Evolutionary conservation across 2,329 filamentous ascomycete genomes (phyloP), one percentile per base, ranked within the genome.

Genomic region (Truncatella angustata): DNA sequence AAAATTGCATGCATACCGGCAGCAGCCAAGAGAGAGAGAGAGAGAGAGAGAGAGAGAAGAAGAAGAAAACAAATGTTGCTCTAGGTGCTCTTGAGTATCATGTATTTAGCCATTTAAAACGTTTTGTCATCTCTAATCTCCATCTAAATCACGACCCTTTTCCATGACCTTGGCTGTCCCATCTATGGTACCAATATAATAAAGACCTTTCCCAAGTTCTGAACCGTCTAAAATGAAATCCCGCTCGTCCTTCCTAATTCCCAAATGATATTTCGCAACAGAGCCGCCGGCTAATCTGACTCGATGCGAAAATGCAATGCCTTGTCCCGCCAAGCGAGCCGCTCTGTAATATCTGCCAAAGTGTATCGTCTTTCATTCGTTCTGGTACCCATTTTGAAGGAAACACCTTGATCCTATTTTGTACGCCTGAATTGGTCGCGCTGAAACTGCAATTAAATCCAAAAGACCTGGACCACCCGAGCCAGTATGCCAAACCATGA

Each of bases 351-450:
- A 32, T 14, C 28, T 14, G 14, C 28, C n/a, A n/a, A n/a, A n/a
- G n/a, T n/a, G n/a, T n/a, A n/a, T n/a, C n/a, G n/a, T n/a, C n/a
- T n/a, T n/a, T n/a, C n/a, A n/a, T n/a, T n/a, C n/a, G n/a, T n/a
- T n/a, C n/a, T n/a, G n/a, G n/a, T n/a, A n/a, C n/a, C n/a, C n/a
- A n/a, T n/a, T n/a, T n/a, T n/a, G n/a, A n/a, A n/a, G n/a, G n/a
- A n/a, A n/a, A 32, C 28, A 32, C 28, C 28, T 32, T 32, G 7
- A 14, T 32, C 28, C 40, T 20, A n/a, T 43, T 43, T 24, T 24
- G 40, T 10, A 43, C 21, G 18, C 36, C 36, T 16, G n/a, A 9
- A 16, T 47, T 50, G 53, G 52, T 53, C 49, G 50, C 53, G 48
- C 45, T 43, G 42, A 43, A 30, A 24, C 26, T 26, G n/a, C n/a